Conservation (phyloP, 176 grass and related monocot species). For the Triticum aestivum region DNA sequence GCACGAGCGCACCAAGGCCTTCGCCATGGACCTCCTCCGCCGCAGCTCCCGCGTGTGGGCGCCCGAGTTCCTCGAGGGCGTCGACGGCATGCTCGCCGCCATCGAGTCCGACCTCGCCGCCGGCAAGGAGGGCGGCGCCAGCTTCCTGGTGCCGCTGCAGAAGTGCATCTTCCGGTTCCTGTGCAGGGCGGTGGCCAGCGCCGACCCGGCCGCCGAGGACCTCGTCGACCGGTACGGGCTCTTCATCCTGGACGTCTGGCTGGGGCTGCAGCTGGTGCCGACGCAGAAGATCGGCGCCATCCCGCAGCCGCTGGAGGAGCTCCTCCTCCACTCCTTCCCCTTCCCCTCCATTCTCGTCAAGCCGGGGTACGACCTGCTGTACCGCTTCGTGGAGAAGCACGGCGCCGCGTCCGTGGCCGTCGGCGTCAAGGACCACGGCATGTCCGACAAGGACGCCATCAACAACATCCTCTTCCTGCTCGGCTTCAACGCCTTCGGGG, state of each 20-base stretch:
- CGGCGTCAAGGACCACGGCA: constrained; percentile 33
- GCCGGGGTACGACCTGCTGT: constrained; percentile 58
- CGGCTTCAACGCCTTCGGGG: constrained; percentile 85
- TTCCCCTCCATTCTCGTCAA: constrained; percentile 49
- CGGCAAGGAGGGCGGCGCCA: constrained; percentile 27
- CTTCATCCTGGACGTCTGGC: constrained; percentile 65
- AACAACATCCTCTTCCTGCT: constrained; percentile 94
- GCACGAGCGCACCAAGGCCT: constrained; percentile 65
- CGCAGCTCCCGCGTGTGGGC: constrained; percentile 51
- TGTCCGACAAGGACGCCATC: constrained; percentile 55
- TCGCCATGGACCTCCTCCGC: constrained; percentile 70
- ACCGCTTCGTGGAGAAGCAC: constrained; percentile 63
- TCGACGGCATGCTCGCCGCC: constrained; percentile 45
- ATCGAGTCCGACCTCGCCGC: constrained; percentile 42
- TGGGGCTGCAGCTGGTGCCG: constrained; percentile 77
- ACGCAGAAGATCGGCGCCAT: constrained; percentile 45
- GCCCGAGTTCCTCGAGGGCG: constrained; percentile 40
- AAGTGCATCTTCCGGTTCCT: constrained; percentile 82
- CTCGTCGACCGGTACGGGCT: constrained; percentile 34
- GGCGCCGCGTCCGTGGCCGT: constrained; percentile 38
- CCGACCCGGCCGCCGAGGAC: constrained; percentile 43
- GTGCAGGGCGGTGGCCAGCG: constrained; percentile 54
- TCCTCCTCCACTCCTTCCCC: constrained; percentile 80
- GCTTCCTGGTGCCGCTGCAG: constrained; percentile 52
- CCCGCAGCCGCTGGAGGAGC: constrained; percentile 78